Conservation (phyloP, 495 filamentous ascomycete genomes). For the Aspergillus incahuasiensis region DNA sequence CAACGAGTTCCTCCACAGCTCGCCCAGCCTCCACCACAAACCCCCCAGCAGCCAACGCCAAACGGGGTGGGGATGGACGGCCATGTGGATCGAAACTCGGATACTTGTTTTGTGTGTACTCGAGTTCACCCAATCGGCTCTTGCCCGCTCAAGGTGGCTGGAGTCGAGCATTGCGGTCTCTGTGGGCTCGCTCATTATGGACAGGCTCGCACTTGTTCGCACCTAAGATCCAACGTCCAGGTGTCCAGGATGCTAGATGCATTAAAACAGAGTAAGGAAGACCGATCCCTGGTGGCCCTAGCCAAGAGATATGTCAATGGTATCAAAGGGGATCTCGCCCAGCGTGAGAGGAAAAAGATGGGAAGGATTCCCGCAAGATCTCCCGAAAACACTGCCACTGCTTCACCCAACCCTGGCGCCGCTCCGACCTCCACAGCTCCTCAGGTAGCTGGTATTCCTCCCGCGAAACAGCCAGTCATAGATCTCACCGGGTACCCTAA, state of each 20-base stretch:
- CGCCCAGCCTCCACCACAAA: neutral
- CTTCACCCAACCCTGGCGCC: neutral
- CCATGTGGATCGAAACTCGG: conserved; percentile 14
- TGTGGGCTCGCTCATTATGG: conserved; percentile 67
- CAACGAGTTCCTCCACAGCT: conserved; percentile 25
- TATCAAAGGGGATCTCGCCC: conserved; percentile 48
- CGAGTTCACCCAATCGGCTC: conserved; percentile 48
- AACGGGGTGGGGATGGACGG: conserved; percentile 43
- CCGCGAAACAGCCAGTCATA: neutral
- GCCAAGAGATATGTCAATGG: conserved; percentile 55
- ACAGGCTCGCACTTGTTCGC: conserved; percentile 51
- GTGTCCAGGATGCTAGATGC: conserved; percentile 56
- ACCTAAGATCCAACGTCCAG: conserved; percentile 53
- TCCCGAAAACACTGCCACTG: neutral
- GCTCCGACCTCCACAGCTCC: neutral
- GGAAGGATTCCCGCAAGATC: neutral
- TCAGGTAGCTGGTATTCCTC: neutral
- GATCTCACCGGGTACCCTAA: neutral
- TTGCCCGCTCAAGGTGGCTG: conserved; percentile 58
- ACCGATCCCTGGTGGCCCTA: conserved; percentile 40
- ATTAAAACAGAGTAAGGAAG: conserved; percentile 53
- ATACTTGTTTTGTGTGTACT: conserved; percentile 52
- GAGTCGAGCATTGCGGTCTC: conserved; percentile 58
- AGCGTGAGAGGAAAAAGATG: conserved; percentile 32
- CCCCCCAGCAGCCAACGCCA: neutral